Evolutionary conservation across 345 rosid species (phyloP), one percentile per base, ranked within the genome.

Genomic region (Gossypium anomalum): DNA sequence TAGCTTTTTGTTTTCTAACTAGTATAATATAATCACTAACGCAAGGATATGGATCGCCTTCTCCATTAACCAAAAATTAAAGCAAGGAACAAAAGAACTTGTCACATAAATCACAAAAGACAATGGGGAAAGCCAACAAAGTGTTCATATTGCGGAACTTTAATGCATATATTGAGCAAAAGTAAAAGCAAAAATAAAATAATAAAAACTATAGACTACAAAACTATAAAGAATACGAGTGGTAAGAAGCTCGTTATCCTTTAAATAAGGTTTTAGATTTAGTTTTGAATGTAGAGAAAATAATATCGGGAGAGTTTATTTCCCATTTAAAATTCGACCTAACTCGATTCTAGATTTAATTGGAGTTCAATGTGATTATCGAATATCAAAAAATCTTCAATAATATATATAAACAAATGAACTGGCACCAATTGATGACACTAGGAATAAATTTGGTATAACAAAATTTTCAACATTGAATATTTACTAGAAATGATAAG

Each of bases 111-210:
- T 45, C 1, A n/a, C 17, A 20, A 25, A 48, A 41, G 38, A 75
- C 53, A 70, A 48, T 38, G 61, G 63, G 55, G 64, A 57, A 48
- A 45, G 81, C 41, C 76, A 64, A 79, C 20, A 38, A 48, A 57
- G 70, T 71, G 78, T 75, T 78, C 60, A 69, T 27, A 47, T 75
- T n/a, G 47, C 6, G 22, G 56, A 64, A 45, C 72, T 70, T 19
- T 56, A 13, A 43, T 15, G 12, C 59, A 55, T n/a, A 17, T 58
- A 3, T 34, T 34, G 41, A 34, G 7, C 41, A 34, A 34, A 34
- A 34, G 41, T 34, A 34, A 34, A 34, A 34, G 41, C 41, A 34
- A 5, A 34, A 34, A 5, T 34, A 34, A 34, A 34, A 5, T 34
- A 4, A 34, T 34, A 34, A 34, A 34, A 5, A 5, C 41, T 34